These are phyloP conservation scores for Hydnum rufescens DNA, from an alignment of 768 basidiomycete species.

Conservation along the genomic window DNA sequence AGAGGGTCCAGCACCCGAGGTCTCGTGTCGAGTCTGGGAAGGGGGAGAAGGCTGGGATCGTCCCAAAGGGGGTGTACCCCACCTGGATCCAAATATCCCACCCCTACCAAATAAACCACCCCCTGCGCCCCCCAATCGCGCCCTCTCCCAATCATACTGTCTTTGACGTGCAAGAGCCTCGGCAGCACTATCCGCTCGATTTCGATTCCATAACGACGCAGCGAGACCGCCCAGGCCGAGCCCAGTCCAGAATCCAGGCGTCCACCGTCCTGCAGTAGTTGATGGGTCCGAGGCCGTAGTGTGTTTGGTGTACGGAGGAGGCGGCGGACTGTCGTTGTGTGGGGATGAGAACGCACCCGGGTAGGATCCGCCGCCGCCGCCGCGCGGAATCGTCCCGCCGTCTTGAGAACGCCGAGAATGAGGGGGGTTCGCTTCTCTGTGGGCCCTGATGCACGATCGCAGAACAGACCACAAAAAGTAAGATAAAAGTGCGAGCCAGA, in stretches of 20 bases:
- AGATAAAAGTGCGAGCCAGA: background rate
- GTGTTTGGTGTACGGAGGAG: constrained; percentile 37
- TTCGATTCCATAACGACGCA: constrained; percentile 18
- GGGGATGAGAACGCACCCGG: constrained; percentile 25
- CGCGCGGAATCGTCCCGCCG: constrained; percentile 17
- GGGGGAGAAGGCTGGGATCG: background rate
- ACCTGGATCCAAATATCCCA: background rate
- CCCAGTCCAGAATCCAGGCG: constrained; percentile 76
- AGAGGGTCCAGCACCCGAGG: background rate
- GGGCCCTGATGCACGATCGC: background rate
- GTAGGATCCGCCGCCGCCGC: constrained; percentile 27
- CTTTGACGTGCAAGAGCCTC: background rate
- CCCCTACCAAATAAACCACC: background rate
- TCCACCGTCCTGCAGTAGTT: constrained; percentile 22
- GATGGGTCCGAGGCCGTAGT: constrained; percentile 16
- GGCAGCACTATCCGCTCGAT: constrained; percentile 1
- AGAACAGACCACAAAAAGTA: background rate
- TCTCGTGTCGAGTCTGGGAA: background rate
- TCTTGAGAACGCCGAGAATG: background rate
- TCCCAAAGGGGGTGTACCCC: background rate
- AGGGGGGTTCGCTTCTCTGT: background rate
- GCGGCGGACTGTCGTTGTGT: constrained; percentile 18
- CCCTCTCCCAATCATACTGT: constrained; percentile 20
- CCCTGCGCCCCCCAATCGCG: background rate
- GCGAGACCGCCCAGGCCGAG: constrained; percentile 54